Percentiles rank a stretch among this genome's conserved stretches.
phyloP scores from a whole-genome alignment of 208 protist species.

The Acanthamoeba lugdunensis region DNA sequence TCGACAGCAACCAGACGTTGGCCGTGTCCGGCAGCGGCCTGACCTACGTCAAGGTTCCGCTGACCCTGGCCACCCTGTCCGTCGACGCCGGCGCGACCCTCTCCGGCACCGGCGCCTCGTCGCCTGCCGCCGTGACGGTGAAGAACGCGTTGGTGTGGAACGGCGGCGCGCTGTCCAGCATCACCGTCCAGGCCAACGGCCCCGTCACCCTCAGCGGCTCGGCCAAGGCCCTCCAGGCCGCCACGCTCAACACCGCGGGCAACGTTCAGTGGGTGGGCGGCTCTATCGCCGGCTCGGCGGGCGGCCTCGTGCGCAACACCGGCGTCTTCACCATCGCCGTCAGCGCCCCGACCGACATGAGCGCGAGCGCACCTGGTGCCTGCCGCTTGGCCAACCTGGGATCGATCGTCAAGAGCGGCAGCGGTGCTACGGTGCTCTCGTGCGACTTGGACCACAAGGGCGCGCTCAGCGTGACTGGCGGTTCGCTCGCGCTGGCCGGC shows the following conservation, averaged over 20 bases:
- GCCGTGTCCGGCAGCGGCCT: background rate
- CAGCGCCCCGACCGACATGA: background rate
- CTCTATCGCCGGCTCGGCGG: background rate
- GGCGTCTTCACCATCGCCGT: constrained; percentile 25
- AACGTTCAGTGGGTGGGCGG: background rate
- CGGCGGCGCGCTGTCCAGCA: constrained; percentile 20
- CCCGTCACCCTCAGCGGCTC: constrained; percentile 10
- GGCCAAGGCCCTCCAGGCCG: constrained; percentile 38
- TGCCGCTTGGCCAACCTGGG: constrained; percentile 43
- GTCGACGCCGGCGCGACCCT: background rate
- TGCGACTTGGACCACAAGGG: constrained; percentile 64
- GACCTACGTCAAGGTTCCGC: constrained; percentile 28
- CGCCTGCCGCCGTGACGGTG: background rate
- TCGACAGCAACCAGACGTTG: constrained; percentile 30
- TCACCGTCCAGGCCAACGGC: constrained; percentile 16
- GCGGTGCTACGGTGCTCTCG: background rate
- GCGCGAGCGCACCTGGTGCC: background rate
- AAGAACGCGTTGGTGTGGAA: constrained; percentile 33
- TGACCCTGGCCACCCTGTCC: background rate
- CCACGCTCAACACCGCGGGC: background rate
- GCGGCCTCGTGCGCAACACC: constrained; percentile 29
- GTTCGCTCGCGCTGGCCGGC: constrained; percentile 47
- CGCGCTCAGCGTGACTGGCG: background rate
- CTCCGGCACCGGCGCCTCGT: background rate
- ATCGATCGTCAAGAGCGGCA: constrained; percentile 43